Percentiles rank a stretch among this genome's conserved stretches.
Evolutionary conservation across 2,329 filamentous ascomycete species (phyloP).

Genomic region (Colletotrichum sp.): DNA sequence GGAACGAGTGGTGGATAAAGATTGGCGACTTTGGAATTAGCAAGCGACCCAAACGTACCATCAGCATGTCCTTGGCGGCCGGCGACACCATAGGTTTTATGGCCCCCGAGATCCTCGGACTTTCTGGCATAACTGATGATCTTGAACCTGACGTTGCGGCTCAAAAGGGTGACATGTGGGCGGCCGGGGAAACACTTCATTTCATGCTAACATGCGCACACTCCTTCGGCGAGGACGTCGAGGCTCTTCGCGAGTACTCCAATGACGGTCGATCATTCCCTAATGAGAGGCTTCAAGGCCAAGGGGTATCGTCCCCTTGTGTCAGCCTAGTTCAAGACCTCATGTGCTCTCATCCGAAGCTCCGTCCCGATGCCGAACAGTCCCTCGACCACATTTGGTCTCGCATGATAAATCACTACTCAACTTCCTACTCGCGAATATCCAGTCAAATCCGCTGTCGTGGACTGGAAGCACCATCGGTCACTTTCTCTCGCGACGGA

Average conservation of each 20-base stretch:
- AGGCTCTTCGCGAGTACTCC: background rate
- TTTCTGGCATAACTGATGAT: background rate
- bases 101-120: background rate
- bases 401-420: background rate
- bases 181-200: background rate
- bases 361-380: background rate
- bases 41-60: background rate
- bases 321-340: background rate
- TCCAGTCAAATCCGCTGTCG: background rate
- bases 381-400: background rate
- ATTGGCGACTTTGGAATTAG: constrained; percentile 3
- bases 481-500: background rate
- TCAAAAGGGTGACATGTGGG: background rate
- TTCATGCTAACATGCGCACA: background rate
- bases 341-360: background rate
- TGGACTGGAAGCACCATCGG: background rate
- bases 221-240: background rate
- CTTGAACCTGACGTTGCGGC: background rate
- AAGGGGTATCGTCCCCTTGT: background rate
- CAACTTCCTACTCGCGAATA: background rate
- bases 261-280: background rate
- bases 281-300: background rate
- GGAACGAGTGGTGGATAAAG: background rate
- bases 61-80: background rate
- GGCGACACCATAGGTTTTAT: background rate